Conservation (phyloP, 2,329 filamentous ascomycete species). For the Nannizziopsis barbatae region DNA sequence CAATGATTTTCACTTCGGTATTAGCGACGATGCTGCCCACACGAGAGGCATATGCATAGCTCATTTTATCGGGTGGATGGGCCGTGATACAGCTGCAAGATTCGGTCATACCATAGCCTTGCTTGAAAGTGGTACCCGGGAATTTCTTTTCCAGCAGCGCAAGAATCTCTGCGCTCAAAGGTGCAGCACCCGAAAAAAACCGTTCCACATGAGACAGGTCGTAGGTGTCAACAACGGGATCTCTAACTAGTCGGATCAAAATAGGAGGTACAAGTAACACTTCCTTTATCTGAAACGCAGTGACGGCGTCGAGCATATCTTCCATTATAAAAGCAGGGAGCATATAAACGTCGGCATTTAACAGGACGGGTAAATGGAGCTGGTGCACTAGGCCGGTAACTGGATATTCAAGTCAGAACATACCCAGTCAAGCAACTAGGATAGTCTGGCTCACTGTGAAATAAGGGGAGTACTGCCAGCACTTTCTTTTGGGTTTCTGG, state of each 20-base stretch:
- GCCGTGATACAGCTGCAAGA: constrained; percentile 63
- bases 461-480: constrained; percentile 50
- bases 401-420: not conserved
- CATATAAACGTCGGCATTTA: constrained; percentile 58
- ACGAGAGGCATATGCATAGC: constrained; percentile 63
- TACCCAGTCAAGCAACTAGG: not conserved
- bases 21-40: constrained; percentile 70
- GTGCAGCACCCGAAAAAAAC: constrained; percentile 79
- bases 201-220: constrained; percentile 68
- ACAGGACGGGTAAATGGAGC: constrained; percentile 50
- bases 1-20: constrained; percentile 69
- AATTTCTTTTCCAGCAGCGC: constrained; percentile 65
- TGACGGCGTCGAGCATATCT: constrained; percentile 44
- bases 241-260: constrained; percentile 66
- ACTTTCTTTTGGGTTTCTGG: constrained; percentile 40
- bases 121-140: constrained; percentile 52
- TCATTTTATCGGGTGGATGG: constrained; percentile 62
- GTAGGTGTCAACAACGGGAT: constrained; percentile 66
- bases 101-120: constrained; percentile 75
- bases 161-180: constrained; percentile 59
- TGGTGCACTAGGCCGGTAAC: constrained; percentile 52
- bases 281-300: constrained; percentile 44
- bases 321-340: constrained; percentile 54
- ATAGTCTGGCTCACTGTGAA: constrained; percentile 37
- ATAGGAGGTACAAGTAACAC: constrained; percentile 67